Base-by-base conservation (phyloP, 441 rosid species). In the Brassica hybrid region DNA sequence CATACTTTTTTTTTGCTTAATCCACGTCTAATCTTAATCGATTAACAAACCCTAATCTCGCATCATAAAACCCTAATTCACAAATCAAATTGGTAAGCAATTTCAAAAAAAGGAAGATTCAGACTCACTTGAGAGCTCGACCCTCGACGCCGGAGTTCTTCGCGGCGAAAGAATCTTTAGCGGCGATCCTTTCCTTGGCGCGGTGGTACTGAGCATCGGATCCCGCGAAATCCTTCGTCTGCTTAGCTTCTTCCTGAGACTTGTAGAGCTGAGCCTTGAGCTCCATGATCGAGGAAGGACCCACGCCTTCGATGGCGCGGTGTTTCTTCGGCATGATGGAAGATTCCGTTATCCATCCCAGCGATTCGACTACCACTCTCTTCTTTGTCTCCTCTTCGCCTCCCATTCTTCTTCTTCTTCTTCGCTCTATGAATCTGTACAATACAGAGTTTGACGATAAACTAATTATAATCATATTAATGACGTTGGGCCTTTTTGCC, bases 271-370 rank as follows among this genome's bases (percentile, higher is more conserved):
- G 92, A 62, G 99, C 99, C 50, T 90, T 93, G 80, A 93, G 98
- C 80, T 93, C 95, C 32, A 95, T 76, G 67, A 93, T 91, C 23
- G 99, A 93, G 13, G 96, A 89, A 21, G 91, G 82, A 14, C 99
- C 99, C 0, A 93, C 97, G 10, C 98, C 99, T 54, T 89, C 96
- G 8, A 95, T 95, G 17, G 89, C 83, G 14, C 96, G 89, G 78
- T 90, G 97, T 76, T 87, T 93, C 86, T 88, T 93, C 3, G 98
- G 99, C 88, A 91, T 79, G 50, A 95, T 91, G 2, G 97, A 77
- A 1, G 98, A 95, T 74, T 95, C 98, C 82, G 97, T 93, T 25
- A 93, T 74, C 99, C 99, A 95, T 87, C 97, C 99, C 66, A 91
- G 75, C 30, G 98, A 93, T 80, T 95, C 98, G 80, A 85, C 89